Base-by-base conservation (phyloP, 164 flowering plant genomes). In the Warburgia ugandensis region DNA sequence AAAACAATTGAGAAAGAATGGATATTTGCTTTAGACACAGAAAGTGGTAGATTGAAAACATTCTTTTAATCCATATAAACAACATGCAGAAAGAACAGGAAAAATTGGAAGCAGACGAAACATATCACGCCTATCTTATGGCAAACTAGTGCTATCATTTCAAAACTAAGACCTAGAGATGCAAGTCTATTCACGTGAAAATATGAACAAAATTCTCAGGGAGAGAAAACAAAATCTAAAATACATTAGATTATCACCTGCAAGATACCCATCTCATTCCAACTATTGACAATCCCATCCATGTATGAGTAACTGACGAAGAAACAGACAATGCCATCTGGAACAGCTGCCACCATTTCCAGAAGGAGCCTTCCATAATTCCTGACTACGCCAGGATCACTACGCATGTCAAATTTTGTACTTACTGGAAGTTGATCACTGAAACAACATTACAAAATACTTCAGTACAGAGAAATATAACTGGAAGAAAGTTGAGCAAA, bases 391-490 rank as follows among this genome's bases (percentile, higher is more conserved):
- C 97, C 99, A 22, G 86, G 91, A 75, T 94, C 99, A 68, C 86
- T 84, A 65, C 99, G 78, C 88, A 89, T 83, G 64, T 94, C 99
- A 63, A 84, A 94, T 50, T 89, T 94, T 42, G 99, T 94, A 72
- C 97, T 94, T 20, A 94, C 91, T 9, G 99, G 99, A 67, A 94
- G 97, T 68, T 94, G 99, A 61, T 94, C 99, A 63, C 99, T 94
- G 81, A 36, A 73, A 69, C 2, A 61, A 32, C 3, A 60, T 29
- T 45, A 16, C 17, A 54, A 48, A 50, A 1, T 11, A 16, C 6
- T 19, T 50, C 20, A 56, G 27, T 4, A 45, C 38, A 36, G 11
- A 56, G 12, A 20, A 38, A 38, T 29, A 25, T 25, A 41, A 38
- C 19, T 28, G 27, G 51, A 54, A 33, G 5, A n/a, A n/a, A n/a